These are phyloP conservation scores for Lipomyces yarrowii DNA, from an alignment of 1,139 yeast genomes.

Conservation along the genomic window DNA sequence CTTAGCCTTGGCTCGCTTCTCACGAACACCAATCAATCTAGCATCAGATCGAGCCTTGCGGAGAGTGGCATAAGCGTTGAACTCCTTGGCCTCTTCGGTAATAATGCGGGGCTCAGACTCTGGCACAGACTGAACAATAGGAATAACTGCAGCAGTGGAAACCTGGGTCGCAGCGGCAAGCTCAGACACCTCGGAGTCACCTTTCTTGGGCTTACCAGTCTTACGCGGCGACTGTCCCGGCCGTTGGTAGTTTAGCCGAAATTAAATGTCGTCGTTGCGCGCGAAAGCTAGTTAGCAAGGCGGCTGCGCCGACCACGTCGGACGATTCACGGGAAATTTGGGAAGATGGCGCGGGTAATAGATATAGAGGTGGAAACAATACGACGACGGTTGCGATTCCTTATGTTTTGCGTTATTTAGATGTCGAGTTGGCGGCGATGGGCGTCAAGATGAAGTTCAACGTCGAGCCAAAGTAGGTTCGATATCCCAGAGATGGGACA, in stretches of 20 bases:
- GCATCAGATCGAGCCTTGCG: conserved; percentile 94
- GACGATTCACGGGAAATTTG: conserved; percentile 91
- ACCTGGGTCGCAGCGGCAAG: conserved; percentile 66
- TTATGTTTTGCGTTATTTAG: conserved; percentile 90
- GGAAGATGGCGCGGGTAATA: conserved; percentile 97
- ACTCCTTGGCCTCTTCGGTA: conserved; percentile 71
- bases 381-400: conserved; percentile 97
- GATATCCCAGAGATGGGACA: background rate
- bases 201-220: conserved; percentile 56
- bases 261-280: conserved; percentile 94
- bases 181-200: conserved; percentile 66
- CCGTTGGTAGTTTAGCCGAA: conserved; percentile 71
- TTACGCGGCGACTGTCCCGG: conserved; percentile 92
- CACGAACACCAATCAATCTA: conserved; percentile 93
- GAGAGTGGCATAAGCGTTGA: conserved; percentile 86
- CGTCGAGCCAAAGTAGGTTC: conserved; percentile 21
- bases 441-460: conserved; percentile 91
- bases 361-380: conserved; percentile 87
- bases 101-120: conserved; percentile 91
- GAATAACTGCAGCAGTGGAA: conserved; percentile 82
- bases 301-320: conserved; percentile 61
- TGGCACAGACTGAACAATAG: conserved; percentile 75
- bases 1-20: conserved; percentile 72
- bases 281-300: conserved; percentile 51
- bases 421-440: conserved; percentile 96